Evolutionary conservation across 192 early-diverging fungal genomes (phyloP).

Genomic region (Umbelopsis isabellina): DNA sequence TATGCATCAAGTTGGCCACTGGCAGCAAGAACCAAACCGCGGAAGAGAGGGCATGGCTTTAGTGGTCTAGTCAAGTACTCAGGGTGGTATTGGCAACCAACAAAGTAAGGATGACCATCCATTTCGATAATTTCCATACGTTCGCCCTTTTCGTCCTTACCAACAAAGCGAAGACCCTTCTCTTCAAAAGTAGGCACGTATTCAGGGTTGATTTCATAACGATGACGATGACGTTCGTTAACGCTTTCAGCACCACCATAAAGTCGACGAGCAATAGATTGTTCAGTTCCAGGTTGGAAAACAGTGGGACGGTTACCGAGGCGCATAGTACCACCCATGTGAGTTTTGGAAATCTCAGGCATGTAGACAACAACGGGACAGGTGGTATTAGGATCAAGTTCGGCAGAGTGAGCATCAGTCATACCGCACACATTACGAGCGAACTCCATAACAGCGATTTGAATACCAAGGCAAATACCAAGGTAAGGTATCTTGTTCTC

Average conservation of each 20-base stretch:
- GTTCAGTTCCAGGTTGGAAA: conserved; percentile 69
- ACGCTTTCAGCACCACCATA: conserved; percentile 62
- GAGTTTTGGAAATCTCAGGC: conserved; percentile 94
- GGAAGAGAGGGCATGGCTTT: conserved; percentile 88
- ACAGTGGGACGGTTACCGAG: conserved; percentile 84
- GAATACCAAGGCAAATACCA: conserved; percentile 97
- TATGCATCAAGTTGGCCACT: conserved; percentile 68
- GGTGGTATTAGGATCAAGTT: conserved; percentile 75
- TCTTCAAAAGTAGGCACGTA: conserved; percentile 74
- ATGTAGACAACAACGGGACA: conserved; percentile 91
- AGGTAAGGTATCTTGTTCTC: conserved; percentile 97
- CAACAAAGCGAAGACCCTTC: conserved; percentile 87
- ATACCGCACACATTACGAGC: conserved; percentile 91
- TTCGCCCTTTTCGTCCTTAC: conserved; percentile 91
- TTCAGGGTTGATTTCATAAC: conserved; percentile 97
- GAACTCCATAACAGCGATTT: conserved; percentile 97
- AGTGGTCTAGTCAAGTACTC: conserved; percentile 96
- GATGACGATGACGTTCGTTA: conserved; percentile 94
- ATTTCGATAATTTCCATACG: conserved; percentile 99
- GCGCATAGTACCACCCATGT: conserved; percentile 98
- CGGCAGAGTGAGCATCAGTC: conserved; percentile 80
- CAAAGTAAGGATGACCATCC: conserved; percentile 87
- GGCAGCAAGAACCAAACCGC: conserved; percentile 91
- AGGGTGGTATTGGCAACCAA: conserved; percentile 96
- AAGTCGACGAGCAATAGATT: conserved; percentile 69